Evolutionary conservation across 2,329 filamentous ascomycete genomes (phyloP), one percentile per base, ranked within the genome.

Genomic region (Botrytis pseudocinerea): DNA sequence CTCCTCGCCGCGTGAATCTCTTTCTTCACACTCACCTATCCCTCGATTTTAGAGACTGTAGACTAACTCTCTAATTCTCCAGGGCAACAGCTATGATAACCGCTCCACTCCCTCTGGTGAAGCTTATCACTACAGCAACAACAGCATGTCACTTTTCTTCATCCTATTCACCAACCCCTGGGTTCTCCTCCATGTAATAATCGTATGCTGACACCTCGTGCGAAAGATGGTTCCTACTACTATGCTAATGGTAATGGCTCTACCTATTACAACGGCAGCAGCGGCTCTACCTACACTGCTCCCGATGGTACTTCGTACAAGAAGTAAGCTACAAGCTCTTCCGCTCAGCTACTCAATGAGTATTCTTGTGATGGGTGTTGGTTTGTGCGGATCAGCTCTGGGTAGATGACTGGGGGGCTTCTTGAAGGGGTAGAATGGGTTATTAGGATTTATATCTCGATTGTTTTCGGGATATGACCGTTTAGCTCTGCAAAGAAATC

Each of bases 191-290:
- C 7, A 60, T 10, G 25, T 4, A 20, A 18, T 16, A 12, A 2
- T 1, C 22, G 16, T 28, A 16, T 64, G 35, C 62, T 59, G 22
- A 60, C 0, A 54, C 9, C 18, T 70, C 9, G 74, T 8, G 16
- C 14, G 4, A 48, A 59, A 71, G 44, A 92, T 77, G 90, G 90
- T 54, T 92, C 89, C 1, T 93, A 93, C 85, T 92, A 93, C 83
- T 93, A 93, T 83, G 88, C 86, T 80, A 93, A 93, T 82, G 82
- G 89, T 63, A 87, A 91, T 75, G 89, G 90, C 22, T 91, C 88
- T 79, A 91, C 88, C 57, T 93, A 93, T 83, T 83, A 92, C 85
- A 91, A 92, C 82, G 81, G 85, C 76, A 89, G 90, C 62, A 80
- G 80, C 85, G 32, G 59, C 8, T 63, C 88, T 38, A 89, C 82